Base-by-base conservation (phyloP, 495 filamentous ascomycete species). In the Neurospora sublineolata region DNA sequence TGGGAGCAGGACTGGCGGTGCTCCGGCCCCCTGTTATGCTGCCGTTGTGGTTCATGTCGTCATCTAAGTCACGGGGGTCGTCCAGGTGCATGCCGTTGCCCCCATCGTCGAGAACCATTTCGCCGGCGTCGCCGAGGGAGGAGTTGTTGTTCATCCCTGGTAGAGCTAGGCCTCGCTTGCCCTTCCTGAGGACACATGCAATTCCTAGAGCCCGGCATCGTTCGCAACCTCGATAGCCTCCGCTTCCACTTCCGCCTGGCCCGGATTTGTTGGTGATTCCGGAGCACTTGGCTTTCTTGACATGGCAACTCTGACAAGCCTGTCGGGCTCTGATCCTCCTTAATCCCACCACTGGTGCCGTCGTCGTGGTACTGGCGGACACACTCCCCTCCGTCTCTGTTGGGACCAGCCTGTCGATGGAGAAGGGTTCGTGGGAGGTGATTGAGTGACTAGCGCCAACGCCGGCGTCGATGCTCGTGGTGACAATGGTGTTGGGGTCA, bases 121-220 rank as follows among this genome's bases (percentile, higher is more conserved):
- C 68, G 38, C 41, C 12, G 8, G 27, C 30, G 30, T 23, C 52
- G 18, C 18, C 52, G 10, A 33, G 39, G n/a, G 39, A 68, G 23
- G 3, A 12, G 27, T 40, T 60, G 27, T 40, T 60, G 52, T 60
- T 60, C 14, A 60, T 30, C 6, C 52, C 52, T 37, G 69, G 72
- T 67, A 76, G 37, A 1, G 77, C 75, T 40, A 77, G 44, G 0
- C 83, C 79, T 71, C 84, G 79, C 73, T 84, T 86, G 7, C 81
- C 83, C 9, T 82, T 82, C 30, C 81, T 81, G 71, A 85, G 85
- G 52, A 86, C 75, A 40, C 84, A 86, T 68, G 85, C 82, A n/a
- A 86, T 81, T 5, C 79, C 80, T 69, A 84, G 84, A 37, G 77
- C 73, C 18, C 81, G 81, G 67, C 84, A 86, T 5, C 84, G 78